Evolutionary conservation across 2,329 filamentous ascomycete species (phyloP).

Genomic region (Calonectria henricotiae): DNA sequence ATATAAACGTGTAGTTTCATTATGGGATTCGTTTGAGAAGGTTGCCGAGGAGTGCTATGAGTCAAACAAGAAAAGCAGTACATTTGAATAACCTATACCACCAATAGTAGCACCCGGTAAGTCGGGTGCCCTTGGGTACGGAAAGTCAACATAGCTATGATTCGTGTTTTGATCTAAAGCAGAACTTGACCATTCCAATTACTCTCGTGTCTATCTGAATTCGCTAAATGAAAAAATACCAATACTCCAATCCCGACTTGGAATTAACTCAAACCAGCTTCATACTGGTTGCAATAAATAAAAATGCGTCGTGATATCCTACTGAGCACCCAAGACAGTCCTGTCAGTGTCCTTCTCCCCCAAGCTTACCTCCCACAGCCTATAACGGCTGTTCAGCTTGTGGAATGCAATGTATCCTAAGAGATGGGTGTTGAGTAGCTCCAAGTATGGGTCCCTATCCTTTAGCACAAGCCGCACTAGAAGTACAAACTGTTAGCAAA

Average conservation of each 20-base stretch:
- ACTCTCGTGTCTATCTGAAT: no score
- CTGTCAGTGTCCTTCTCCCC: conserved; percentile 13
- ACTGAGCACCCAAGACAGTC: neutral
- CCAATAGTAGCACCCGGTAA: no score
- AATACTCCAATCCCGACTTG: no score
- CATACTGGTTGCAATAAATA: neutral
- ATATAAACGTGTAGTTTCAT: neutral
- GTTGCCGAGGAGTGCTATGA: neutral
- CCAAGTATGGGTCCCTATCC: conserved; percentile 10
- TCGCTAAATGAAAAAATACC: no score
- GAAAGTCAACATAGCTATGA: no score
- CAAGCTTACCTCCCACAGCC: conserved; percentile 26
- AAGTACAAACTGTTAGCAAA: neutral
- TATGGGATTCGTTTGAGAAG: neutral
- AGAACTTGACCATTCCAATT: no score
- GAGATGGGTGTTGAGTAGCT: neutral
- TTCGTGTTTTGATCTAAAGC: no score
- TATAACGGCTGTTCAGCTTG: conserved; percentile 24
- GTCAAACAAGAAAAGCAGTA: neutral
- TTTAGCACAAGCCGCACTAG: conserved; percentile 25
- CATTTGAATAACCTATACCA: neutral
- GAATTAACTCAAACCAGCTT: no score
- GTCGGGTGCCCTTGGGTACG: no score
- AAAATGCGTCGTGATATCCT: neutral
- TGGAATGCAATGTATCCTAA: conserved; percentile 29